Evolutionary conservation across 139 green algal genomes (phyloP), one percentile per base, ranked within the genome.

Genomic region (Coccomyxa sp.): DNA sequence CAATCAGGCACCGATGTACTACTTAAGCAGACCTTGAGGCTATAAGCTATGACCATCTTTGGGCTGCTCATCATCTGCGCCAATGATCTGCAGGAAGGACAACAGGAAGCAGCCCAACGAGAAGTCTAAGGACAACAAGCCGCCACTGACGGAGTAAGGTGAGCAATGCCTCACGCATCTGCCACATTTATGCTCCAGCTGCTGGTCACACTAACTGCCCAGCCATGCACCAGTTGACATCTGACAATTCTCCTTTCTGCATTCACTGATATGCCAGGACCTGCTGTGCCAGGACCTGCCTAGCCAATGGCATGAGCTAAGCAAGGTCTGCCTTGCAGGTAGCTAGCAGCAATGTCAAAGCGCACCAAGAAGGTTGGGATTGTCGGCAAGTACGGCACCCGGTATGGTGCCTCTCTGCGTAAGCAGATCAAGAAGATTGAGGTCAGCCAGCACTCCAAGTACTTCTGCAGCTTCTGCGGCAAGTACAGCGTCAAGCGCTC

Each of bases 371-470:
- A 99, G 95, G 96, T 97, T 55, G 96, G 96, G 41, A 99, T 99
- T 80, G 91, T 97, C 73, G 97, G 97, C 85, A 99, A 99, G 93
- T 99, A 99, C 85, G 97, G 96, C 71, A 99, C 97, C 64, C 91
- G 97, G 77, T 99, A 99, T 89, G 97, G 97, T 82, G 91, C 95
- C 71, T 94, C 86, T 81, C 86, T 99, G 81, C 89, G 95, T 78
- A 98, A 98, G 96, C 92, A 97, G 85, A 95, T 99, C 82, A 99
- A 99, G 91, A 99, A 99, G 93, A 98, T 97, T 82, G 97, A 99
- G 85, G 93, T 99, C 80, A 95, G 87, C 81, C 97, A 99, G 90
- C 96, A 99, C 93, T 95, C 91, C 81, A 98, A 98, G 89, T 99
- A 98, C 89, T 96, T 98, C 84, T 99, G 97, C 92, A 88, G 92